These are phyloP conservation scores for Rhododendron ferrugineum DNA, from an alignment of 148 eudicot species.

Conservation along the genomic window DNA sequence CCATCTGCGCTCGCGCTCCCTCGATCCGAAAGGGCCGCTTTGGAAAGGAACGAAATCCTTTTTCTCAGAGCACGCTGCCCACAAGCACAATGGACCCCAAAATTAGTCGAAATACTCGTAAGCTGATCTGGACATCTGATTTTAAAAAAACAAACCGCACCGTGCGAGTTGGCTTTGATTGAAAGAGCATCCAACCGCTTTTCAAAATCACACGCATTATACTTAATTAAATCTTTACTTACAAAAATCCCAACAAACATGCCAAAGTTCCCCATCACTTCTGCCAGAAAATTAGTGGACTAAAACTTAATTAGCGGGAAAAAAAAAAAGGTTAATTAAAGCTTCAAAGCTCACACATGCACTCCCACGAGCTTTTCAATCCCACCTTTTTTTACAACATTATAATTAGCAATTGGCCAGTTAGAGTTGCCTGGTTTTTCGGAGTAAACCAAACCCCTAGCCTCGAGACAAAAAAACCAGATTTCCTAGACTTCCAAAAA, in stretches of 20 bases:
- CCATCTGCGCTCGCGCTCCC: too few relatives aligned
- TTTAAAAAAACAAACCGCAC: too few relatives aligned
- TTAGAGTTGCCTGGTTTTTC: conserved; percentile 33
- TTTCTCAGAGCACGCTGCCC: too few relatives aligned
- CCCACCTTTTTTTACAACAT: neutral
- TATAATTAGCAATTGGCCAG: conserved; percentile 14
- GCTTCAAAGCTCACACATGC: conserved; percentile 14
- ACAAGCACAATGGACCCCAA: too few relatives aligned
- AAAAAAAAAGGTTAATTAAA: neutral
- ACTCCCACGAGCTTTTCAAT: neutral
- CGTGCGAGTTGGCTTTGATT: neutral
- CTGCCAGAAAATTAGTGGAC: neutral
- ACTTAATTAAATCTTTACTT: neutral
- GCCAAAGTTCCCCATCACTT: neutral
- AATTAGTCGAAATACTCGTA: too few relatives aligned
- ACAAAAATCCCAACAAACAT: neutral
- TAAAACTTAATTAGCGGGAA: neutral
- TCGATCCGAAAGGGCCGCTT: too few relatives aligned
- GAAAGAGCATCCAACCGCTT: neutral
- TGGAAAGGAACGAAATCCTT: too few relatives aligned
- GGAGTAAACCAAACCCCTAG: neutral
- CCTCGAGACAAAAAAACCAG: too few relatives aligned
- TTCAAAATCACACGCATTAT: neutral
- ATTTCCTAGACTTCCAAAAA: neutral
- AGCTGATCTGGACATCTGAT: too few relatives aligned